These are phyloP conservation scores for Candida stauntonica DNA, from an alignment of 805 yeast genomes.

Conservation along the genomic window DNA sequence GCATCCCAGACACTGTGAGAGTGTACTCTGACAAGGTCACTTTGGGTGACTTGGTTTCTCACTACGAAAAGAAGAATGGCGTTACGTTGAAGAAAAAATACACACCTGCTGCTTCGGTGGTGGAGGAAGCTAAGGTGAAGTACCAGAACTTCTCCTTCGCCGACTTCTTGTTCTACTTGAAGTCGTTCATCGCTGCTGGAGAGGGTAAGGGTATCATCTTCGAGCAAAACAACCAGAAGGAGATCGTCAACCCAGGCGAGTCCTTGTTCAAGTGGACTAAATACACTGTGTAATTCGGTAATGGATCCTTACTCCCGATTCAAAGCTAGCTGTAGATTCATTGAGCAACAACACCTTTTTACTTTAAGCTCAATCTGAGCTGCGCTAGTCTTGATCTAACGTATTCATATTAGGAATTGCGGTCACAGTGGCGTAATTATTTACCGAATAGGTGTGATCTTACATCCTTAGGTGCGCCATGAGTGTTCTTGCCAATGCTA, in stretches of 20 bases:
- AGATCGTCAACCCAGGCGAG: conserved; percentile 43
- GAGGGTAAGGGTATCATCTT: conserved; percentile 36
- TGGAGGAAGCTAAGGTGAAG: conserved; percentile 29
- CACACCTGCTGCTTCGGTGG: conserved; percentile 30
- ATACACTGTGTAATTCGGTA: conserved; percentile 15
- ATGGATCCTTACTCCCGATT: background rate
- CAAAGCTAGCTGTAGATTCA: background rate
- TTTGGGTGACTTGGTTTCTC: conserved; percentile 34
- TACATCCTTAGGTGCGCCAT: no score
- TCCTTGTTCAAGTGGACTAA: conserved; percentile 41
- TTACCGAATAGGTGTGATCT: background rate
- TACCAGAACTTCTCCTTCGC: conserved; percentile 28
- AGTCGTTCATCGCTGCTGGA: conserved; percentile 35
- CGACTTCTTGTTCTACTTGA: conserved; percentile 37
- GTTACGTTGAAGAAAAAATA: conserved; percentile 33
- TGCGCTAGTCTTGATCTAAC: background rate
- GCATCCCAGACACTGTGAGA: conserved; percentile 41
- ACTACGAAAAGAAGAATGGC: conserved; percentile 37
- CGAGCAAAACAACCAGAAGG: conserved; percentile 31
- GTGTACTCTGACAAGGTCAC: conserved; percentile 39
- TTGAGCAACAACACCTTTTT: no score
- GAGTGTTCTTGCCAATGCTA: no score
- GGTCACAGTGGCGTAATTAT: background rate
- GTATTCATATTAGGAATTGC: background rate
- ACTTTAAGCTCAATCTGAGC: no score